Percentiles rank a stretch among this genome's conserved stretches.
These are phyloP conservation scores for Irpex sp. DNA, from an alignment of 1,284 basidiomycete species.

Conservation along the genomic window DNA sequence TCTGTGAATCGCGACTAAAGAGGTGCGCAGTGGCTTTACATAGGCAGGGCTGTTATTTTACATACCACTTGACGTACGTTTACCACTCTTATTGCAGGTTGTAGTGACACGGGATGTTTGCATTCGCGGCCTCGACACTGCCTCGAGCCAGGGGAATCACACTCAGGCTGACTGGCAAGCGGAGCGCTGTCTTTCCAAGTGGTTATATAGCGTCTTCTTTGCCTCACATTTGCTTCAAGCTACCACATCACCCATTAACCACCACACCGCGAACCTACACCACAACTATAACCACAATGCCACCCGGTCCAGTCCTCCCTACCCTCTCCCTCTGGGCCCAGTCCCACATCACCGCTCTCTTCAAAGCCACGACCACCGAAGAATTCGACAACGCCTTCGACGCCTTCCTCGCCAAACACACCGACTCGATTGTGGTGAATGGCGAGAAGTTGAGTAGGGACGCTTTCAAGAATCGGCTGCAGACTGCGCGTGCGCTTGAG, in stretches of 20 bases:
- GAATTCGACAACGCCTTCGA: slow-evolving; percentile 33
- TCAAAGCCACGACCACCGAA: slow-evolving; percentile 26
- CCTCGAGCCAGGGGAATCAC: not conserved
- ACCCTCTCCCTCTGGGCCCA: slow-evolving; percentile 34
- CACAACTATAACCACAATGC: slow-evolving; percentile 12
- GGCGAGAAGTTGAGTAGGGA: slow-evolving; percentile 24
- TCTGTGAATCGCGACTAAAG: no score
- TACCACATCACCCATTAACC: not conserved
- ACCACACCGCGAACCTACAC: not conserved
- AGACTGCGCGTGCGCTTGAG: slow-evolving; percentile 20
- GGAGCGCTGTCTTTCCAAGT: not conserved
- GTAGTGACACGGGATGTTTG: not conserved
- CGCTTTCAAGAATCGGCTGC: slow-evolving; percentile 24
- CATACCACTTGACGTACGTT: not conserved
- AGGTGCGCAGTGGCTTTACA: no score
- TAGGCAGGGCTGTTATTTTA: no score
- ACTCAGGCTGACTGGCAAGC: not conserved
- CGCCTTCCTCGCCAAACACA: slow-evolving; percentile 27
- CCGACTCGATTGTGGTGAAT: slow-evolving; percentile 30
- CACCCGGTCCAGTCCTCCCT: slow-evolving; percentile 26
- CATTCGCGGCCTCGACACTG: not conserved
- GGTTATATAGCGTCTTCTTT: slow-evolving; percentile 2
- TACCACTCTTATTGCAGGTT: not conserved
- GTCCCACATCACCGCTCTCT: slow-evolving; percentile 29
- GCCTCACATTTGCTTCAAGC: not conserved